These are phyloP conservation scores for Trypethelium eluteriae DNA, from an alignment of 495 filamentous ascomycete genomes.

Conservation along the genomic window DNA sequence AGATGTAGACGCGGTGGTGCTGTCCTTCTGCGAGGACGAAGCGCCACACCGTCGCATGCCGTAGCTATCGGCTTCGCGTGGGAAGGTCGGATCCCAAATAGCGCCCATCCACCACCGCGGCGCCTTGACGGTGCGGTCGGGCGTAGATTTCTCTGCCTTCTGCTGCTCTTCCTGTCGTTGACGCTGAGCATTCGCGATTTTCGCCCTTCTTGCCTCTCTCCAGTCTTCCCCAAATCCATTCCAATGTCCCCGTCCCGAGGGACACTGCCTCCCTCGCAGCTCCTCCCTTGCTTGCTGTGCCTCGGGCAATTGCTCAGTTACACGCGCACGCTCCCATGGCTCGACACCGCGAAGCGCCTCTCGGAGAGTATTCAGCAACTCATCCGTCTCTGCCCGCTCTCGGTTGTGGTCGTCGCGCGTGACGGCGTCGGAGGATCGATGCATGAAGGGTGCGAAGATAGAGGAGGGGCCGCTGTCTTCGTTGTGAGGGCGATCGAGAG, in stretches of 20 bases:
- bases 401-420: not conserved
- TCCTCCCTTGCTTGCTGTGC: not conserved
- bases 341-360: slow-evolving; percentile 2
- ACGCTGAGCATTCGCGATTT: not conserved
- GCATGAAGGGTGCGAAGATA: not conserved
- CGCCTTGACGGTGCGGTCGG: not conserved
- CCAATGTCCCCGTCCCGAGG: not conserved
- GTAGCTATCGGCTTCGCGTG: not conserved
- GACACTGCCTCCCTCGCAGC: not conserved
- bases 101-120: slow-evolving; percentile 8
- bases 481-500: not conserved
- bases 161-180: not conserved
- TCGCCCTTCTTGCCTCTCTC: not conserved
- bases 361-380: not conserved
- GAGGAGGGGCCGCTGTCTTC: not conserved
- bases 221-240: not conserved
- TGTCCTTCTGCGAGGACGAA: too few relatives aligned
- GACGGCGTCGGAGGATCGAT: not conserved
- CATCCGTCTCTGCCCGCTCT: not conserved
- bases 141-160: not conserved
- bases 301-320: not conserved
- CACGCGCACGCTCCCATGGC: not conserved
- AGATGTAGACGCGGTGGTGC: too few relatives aligned
- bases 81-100: slow-evolving; percentile 6
- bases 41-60: not conserved